These are phyloP conservation scores for Colletotrichum cordylinicola DNA, from an alignment of 2,329 filamentous ascomycete genomes.

Conservation along the genomic window DNA sequence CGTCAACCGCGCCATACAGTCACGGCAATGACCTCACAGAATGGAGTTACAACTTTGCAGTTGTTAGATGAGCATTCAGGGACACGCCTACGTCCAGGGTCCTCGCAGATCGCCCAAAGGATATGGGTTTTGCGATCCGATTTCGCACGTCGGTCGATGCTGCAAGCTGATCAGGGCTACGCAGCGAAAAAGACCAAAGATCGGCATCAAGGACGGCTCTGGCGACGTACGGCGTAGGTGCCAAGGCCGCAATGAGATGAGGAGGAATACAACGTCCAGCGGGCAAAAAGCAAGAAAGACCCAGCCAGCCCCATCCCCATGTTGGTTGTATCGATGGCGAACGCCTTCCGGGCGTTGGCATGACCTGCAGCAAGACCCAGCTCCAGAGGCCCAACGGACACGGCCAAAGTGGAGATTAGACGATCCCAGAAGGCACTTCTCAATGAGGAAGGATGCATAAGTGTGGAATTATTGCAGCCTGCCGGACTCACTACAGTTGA, in stretches of 20 bases:
- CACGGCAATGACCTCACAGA: background rate
- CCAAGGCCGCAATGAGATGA: background rate
- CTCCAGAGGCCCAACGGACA: background rate
- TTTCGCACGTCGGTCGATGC: background rate
- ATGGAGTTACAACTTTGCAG: background rate
- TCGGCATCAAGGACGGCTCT: background rate
- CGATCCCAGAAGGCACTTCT: background rate
- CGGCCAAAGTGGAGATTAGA: background rate
- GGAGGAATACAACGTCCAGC: background rate
- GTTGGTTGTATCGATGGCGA: background rate
- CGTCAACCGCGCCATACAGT: background rate
- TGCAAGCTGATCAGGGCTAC: background rate
- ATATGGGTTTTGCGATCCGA: background rate
- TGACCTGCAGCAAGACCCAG: constrained; percentile 7
- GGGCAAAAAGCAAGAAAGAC: background rate
- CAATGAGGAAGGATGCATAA: background rate
- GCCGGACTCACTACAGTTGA: background rate
- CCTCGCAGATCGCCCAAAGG: background rate
- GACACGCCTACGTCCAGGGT: background rate
- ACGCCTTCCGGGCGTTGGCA: background rate
- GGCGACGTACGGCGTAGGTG: background rate
- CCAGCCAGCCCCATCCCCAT: background rate
- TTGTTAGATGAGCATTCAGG: background rate
- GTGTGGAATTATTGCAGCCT: background rate
- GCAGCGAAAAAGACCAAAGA: background rate